Conservation (phyloP, 352 stramenopile genomes). For the Phytopythium ostracodes region DNA sequence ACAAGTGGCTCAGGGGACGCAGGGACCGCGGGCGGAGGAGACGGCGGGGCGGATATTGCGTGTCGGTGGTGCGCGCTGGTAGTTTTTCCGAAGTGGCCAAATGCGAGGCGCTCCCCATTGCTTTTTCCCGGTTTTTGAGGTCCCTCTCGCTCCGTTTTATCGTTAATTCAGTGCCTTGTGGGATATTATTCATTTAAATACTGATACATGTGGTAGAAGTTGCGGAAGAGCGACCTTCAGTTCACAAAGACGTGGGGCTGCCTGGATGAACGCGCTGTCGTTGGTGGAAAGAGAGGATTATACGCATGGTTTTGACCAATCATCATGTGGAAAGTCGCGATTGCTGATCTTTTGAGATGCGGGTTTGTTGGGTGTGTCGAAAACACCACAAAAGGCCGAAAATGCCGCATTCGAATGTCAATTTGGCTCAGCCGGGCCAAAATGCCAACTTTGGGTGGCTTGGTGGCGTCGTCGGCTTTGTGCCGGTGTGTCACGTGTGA, state of each 20-base stretch:
- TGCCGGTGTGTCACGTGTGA: neutral
- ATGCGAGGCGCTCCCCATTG: no score
- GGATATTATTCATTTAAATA: neutral
- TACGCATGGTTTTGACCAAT: constrained; percentile 3
- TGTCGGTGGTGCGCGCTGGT: constrained; percentile 4
- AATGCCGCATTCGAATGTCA: neutral
- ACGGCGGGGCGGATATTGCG: neutral
- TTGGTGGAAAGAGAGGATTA: neutral
- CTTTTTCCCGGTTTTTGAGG: neutral
- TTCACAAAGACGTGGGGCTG: constrained; percentile 1
- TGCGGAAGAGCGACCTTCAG: neutral
- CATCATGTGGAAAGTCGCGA: neutral
- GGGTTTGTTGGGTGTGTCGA: neutral
- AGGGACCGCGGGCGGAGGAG: neutral
- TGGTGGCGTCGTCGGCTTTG: neutral
- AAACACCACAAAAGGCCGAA: neutral
- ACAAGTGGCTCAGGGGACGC: neutral
- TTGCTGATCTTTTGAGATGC: neutral
- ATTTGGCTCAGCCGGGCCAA: neutral
- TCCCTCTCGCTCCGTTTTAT: neutral
- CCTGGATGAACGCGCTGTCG: neutral
- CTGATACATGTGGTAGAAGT: neutral
- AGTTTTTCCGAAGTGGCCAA: neutral
- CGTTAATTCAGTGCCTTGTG: neutral
- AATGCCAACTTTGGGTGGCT: neutral